Conservation (phyloP, 1,284 basidiomycete genomes). For the Cryptococcus maquisensis region DNA sequence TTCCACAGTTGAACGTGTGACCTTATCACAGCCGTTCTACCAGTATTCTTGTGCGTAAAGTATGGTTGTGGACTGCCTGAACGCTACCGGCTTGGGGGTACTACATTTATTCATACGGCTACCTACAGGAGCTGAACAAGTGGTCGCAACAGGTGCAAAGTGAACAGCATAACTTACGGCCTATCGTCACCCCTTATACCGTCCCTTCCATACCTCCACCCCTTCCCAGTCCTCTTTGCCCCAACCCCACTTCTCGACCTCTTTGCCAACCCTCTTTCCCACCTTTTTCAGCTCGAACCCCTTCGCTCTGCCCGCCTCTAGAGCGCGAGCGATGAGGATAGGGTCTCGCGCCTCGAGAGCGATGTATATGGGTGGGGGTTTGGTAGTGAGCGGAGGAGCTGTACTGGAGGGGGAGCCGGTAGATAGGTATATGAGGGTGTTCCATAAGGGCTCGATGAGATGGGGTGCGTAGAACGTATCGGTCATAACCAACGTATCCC, state of each 20-base stretch:
- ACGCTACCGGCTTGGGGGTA: too few relatives aligned
- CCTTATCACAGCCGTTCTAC: too few relatives aligned
- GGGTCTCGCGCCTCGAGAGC: conserved; percentile 76
- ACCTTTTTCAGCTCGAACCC: conserved; percentile 61
- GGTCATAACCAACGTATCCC: conserved; percentile 72
- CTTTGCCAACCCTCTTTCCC: conserved; percentile 60
- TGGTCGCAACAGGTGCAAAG: too few relatives aligned
- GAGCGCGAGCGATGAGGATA: conserved; percentile 57
- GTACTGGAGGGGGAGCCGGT: conserved; percentile 15
- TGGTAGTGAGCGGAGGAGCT: conserved; percentile 46
- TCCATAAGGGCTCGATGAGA: conserved; percentile 66
- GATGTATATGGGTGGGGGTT: conserved; percentile 56
- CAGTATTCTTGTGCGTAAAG: too few relatives aligned
- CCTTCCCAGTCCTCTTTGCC: conserved; percentile 42
- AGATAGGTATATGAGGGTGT: conserved; percentile 47
- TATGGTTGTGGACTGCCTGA: too few relatives aligned
- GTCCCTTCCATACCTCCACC: conserved; percentile 42
- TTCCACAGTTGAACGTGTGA: too few relatives aligned
- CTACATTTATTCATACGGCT: too few relatives aligned
- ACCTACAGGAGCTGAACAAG: too few relatives aligned
- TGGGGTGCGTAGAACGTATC: conserved; percentile 73
- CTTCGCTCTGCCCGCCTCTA: conserved; percentile 54
- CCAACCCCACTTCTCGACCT: conserved; percentile 56
- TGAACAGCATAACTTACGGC: too few relatives aligned
- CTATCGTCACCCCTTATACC: not conserved